Evolutionary conservation across 2,329 filamentous ascomycete species (phyloP), one percentile per base, ranked within the genome.

Genomic region (Microsporum audouinii): DNA sequence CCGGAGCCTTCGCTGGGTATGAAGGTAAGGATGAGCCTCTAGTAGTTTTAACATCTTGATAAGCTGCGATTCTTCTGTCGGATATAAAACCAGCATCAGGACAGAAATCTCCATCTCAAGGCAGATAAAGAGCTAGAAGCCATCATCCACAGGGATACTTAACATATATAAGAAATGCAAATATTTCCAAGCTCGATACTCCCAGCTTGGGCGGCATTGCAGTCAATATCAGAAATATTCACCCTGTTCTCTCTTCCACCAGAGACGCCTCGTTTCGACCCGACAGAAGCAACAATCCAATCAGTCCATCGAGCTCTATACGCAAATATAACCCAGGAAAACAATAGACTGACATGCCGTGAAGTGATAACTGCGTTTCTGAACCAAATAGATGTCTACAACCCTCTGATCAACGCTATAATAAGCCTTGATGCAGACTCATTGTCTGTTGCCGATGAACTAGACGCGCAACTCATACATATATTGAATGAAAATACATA

Each of bases 241-340:
- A 34, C 12, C 14, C 43, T 12, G n/a, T 29, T 34, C 29, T 17
- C 33, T 4, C 8, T 3, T 55, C 34, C 58, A 31, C 34, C 14
- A 6, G 27, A n/a, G 1, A 8, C 33, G 64, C 27, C n/a, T 33
- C 31, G 62, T 62, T 79, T 84, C 63, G 80, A 85, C 62, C 71
- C 79, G 8, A 73, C 79, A 58, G 83, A 85, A 71, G 80, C 84
- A 1, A 85, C 83, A 0, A 80, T 87, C 62, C 72, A 79, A 34
- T 76, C 76, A 0, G 77, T 84, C 5, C 84, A 86, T 63, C 72
- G 79, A 66, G 78, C 79, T 6, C 75, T 87, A 6, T 80, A 78
- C 67, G 77, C 77, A 27, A 75, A 79, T 7, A 70, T 77, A 3
- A 77, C 80, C 34, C 5, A 6, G 12, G 4, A 7, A 29, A 23